Conservation (phyloP, 257 asterid genomes). For the Knoxia roxburghii region DNA sequence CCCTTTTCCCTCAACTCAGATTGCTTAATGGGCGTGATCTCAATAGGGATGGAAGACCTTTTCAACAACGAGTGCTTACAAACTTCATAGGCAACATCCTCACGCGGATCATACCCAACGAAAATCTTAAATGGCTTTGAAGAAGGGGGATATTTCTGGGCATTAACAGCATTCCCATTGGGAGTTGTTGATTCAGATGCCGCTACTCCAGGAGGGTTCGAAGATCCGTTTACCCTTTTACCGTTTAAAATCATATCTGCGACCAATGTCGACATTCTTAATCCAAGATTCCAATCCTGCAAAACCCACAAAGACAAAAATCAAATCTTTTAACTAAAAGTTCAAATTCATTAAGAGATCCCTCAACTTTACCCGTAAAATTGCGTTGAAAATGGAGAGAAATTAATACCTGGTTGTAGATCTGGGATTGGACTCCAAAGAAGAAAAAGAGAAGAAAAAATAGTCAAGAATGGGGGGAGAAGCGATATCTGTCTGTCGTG, state of each 20-base stretch:
- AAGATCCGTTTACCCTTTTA: constrained; percentile 3
- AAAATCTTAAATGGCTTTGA: constrained; percentile 47
- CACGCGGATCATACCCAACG: constrained; percentile 74
- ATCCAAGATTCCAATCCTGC: constrained; percentile 20
- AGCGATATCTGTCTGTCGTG: background rate
- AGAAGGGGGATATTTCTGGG: background rate
- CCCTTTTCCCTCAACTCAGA: constrained; percentile 57
- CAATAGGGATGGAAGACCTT: constrained; percentile 72
- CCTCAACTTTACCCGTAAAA: background rate
- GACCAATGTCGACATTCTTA: constrained; percentile 17
- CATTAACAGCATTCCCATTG: constrained; percentile 9
- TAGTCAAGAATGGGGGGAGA: background rate
- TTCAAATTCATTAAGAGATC: background rate
- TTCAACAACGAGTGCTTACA: constrained; percentile 58
- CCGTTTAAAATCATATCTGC: constrained; percentile 21
- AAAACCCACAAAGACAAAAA: constrained; percentile 5
- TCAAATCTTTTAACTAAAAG: background rate
- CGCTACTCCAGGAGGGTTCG: background rate
- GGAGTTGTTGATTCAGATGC: background rate
- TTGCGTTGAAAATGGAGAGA: background rate
- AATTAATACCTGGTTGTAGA: constrained; percentile 5
- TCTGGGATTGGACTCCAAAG: constrained; percentile 10
- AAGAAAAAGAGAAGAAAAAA: background rate
- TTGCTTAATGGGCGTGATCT: constrained; percentile 68
- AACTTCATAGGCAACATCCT: constrained; percentile 78